Percentiles rank a stretch among this genome's conserved stretches.
Conservation (phyloP, 768 basidiomycete genomes). For the Ramaria rubella region DNA sequence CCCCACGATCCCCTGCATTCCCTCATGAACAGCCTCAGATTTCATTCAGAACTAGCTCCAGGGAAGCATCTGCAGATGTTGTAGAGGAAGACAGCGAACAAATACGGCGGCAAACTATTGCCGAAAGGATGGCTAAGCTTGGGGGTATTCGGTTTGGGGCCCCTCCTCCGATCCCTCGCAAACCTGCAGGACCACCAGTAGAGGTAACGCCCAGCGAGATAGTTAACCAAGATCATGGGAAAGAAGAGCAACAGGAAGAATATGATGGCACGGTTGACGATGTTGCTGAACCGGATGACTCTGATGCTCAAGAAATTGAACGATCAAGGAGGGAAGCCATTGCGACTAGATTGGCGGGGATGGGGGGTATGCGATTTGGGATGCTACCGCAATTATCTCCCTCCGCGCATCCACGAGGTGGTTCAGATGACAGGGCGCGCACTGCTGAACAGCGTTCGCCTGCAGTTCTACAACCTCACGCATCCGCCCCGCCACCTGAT, state of each 20-base stretch:
- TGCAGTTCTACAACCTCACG: conserved; percentile 6
- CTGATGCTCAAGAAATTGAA: conserved; percentile 24
- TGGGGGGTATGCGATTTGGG: conserved; percentile 53
- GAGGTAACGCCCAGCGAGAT: conserved; percentile 27
- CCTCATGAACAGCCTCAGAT: conserved; percentile 11
- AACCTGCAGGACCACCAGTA: conserved; percentile 11
- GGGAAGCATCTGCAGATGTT: conserved; percentile 34
- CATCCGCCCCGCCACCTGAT: conserved; percentile 11
- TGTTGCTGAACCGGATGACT: neutral
- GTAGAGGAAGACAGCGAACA: conserved; percentile 40
- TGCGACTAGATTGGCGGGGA: conserved; percentile 44
- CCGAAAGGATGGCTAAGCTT: conserved; percentile 91
- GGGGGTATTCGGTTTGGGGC: conserved; percentile 81
- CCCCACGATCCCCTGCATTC: conserved; percentile 31
- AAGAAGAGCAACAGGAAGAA: conserved; percentile 27
- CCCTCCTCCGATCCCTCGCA: conserved; percentile 39
- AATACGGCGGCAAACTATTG: conserved; percentile 61
- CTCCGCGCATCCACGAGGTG: conserved; percentile 17
- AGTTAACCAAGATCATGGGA: conserved; percentile 20
- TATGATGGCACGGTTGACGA: conserved; percentile 57
- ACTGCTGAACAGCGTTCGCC: conserved; percentile 18
- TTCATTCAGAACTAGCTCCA: conserved; percentile 12
- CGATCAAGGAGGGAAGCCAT: conserved; percentile 43
- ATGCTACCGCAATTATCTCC: conserved; percentile 37
- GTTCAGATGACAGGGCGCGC: conserved; percentile 27